Base-by-base conservation (phyloP, 2,329 filamentous ascomycete genomes). In the Hymenotorrendiella dingleyae region DNA sequence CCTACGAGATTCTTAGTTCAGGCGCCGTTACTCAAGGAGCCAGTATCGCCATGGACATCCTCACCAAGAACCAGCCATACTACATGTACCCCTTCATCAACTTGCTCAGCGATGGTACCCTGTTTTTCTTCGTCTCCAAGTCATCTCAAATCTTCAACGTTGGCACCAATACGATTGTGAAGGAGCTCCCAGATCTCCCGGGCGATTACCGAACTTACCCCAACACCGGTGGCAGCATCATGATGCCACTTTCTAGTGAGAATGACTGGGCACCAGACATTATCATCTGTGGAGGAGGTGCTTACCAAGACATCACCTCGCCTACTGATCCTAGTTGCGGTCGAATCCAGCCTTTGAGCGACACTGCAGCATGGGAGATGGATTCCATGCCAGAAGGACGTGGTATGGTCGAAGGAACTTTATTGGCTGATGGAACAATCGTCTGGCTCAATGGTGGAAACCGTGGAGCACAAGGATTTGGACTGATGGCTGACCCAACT, bases 1-100 rank as follows among this genome's bases (percentile, higher is more conserved):
- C 76, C 2, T 80, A 78, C 56, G 77, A 81, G 55, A 69, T 79
- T 20, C 62, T 80, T n/a, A 69, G 72, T 44, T 47, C 62, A 21
- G 54, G 67, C 30, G 76, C 72, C 43, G 58, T 67, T 32, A 66
- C 69, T 3, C 60, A 64, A 34, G 74, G 73, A 36, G 56, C 61
- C 14, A 76, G 66, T 54, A 66, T 70, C 32, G 59, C 61, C 7
- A 68, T 80, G 66, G 68, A 73, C 4, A 74, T 80, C 27, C 63
- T 81, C 19, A 65, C 63, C 42, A 70, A 70, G 55, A 77, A 75
- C 50, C 73, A 79, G 57, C 77, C 77, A 40, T 80, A 80, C 62
- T 80, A 77, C 61, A 78, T 78, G 75, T 80, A 80, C 54, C 77
- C 77, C 3, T 80, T 80, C 58, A 61, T 81, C 22, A 76, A 80